Conservation (phyloP, 352 stramenopile genomes). For the Aphanomyces euteiches region DNA sequence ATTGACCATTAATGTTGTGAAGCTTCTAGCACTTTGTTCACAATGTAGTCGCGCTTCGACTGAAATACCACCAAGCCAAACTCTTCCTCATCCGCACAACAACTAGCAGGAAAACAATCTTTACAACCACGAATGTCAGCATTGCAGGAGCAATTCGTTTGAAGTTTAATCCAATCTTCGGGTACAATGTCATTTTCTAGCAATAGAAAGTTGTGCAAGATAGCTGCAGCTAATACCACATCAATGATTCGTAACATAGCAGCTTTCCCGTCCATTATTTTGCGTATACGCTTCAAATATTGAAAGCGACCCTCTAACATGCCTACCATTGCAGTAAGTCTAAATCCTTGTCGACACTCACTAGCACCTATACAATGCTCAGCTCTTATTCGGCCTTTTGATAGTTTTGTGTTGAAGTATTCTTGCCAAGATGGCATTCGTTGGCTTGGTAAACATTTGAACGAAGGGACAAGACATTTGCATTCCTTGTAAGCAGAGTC, state of each 20-base stretch:
- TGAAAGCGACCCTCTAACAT: slow-evolving; percentile 34
- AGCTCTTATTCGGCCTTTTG: slow-evolving; percentile 30
- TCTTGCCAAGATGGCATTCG: neutral
- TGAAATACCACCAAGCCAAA: too few relatives aligned
- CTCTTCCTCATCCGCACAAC: too few relatives aligned
- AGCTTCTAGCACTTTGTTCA: too few relatives aligned
- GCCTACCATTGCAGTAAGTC: too few relatives aligned
- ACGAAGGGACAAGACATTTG: slow-evolving; percentile 23
- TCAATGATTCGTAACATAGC: slow-evolving; percentile 30
- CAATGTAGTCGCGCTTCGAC: too few relatives aligned
- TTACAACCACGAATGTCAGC: neutral
- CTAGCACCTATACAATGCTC: slow-evolving; percentile 33
- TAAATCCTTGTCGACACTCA: too few relatives aligned
- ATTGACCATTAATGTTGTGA: too few relatives aligned
- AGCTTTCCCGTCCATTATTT: slow-evolving; percentile 3
- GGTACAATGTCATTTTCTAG: slow-evolving; percentile 28
- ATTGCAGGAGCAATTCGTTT: neutral
- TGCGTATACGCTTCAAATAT: slow-evolving; percentile 35
- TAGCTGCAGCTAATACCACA: slow-evolving; percentile 19
- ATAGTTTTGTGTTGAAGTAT: slow-evolving; percentile 33
- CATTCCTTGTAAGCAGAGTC: slow-evolving; percentile 26
- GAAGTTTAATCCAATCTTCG: slow-evolving; percentile 16
- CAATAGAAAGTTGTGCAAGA: slow-evolving; percentile 36
- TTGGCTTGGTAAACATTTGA: slow-evolving; percentile 33
- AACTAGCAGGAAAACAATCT: neutral